Base-by-base conservation (phyloP, 768 basidiomycete genomes). In the Mycena olivaceomarginata region DNA sequence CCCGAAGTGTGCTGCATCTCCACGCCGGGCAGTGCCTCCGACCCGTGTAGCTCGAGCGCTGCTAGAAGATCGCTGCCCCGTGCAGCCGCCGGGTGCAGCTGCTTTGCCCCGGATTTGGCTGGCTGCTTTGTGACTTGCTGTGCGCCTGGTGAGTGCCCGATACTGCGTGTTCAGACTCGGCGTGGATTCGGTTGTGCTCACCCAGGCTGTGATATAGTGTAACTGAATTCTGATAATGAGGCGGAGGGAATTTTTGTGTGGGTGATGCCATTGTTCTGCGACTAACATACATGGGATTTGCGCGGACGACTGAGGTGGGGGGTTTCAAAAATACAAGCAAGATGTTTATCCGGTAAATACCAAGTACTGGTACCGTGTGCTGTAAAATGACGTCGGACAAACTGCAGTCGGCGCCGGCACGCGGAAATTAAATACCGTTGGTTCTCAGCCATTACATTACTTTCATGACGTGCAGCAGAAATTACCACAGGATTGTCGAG, bases 1-100 rank as follows among this genome's bases (percentile, higher is more conserved):
- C 57, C 57, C 57, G 57, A 59, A 59, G 57, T 59, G 57, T 59
- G 57, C 25, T 59, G 57, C 57, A 59, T 31, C 25, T 59, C 57
- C 57, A 31, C 57, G 57, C 57, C 57, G 57, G 57, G 10, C 57
- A 59, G 57, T 59, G 57, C 57, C 57, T 59, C 57, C 57, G 57
- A 59, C 57, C 57, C 57, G 25, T 59, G 57, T 59, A 59, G 57
- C 57, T 59, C 57, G 31, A 37, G 57, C 57, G 57, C 57, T 59
- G 57, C 57, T 59, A 37, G 1, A 59, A 59, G 57, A 59, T 59
- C 57, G 25, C 25, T 59, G 6, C 57, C 57, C 57, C 57, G 57
- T 59, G 57, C 25, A 59, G 57, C 57, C 57, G 57, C 57, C 57
- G 57, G 57, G 57, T 59, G 57, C 57, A 59, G 57, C 57, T 59